Evolutionary conservation across 805 yeast genomes (phyloP).

Genomic region (Maudiozyma bulderi): DNA sequence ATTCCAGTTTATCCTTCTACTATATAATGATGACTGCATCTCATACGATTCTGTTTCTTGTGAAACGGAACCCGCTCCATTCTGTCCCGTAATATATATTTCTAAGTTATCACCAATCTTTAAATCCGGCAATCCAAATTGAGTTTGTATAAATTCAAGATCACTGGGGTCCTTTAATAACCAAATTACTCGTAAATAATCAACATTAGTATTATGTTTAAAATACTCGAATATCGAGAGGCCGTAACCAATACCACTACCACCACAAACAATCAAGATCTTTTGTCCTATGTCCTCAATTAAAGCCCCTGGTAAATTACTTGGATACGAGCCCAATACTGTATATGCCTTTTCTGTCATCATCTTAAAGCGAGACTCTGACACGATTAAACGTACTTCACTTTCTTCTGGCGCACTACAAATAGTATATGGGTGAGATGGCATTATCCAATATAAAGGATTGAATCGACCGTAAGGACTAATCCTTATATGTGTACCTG

Average conservation of each 20-base stretch:
- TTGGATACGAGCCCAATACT: constrained; percentile 36
- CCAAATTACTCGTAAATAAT: constrained; percentile 43
- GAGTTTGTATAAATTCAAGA: not conserved
- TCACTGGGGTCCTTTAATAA: constrained; percentile 33
- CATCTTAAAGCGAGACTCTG: constrained; percentile 31
- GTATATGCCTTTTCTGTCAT: constrained; percentile 30
- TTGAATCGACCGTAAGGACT: constrained; percentile 29
- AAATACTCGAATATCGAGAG: constrained; percentile 40
- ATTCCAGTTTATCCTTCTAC: constrained; percentile 19
- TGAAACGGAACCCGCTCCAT: not conserved
- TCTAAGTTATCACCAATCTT: not conserved
- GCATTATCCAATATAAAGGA: constrained; percentile 38
- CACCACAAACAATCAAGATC: constrained; percentile 54
- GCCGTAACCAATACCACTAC: constrained; percentile 63
- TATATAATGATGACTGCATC: not conserved
- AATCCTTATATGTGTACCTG: constrained; percentile 40
- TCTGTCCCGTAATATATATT: constrained; percentile 30
- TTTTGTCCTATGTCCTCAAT: constrained; percentile 35
- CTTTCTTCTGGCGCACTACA: constrained; percentile 37
- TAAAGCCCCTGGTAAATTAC: constrained; percentile 35
- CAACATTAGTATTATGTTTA: constrained; percentile 5
- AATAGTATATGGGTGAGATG: constrained; percentile 64
- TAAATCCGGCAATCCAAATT: not conserved
- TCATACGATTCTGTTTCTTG: constrained; percentile 8
- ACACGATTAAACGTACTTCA: constrained; percentile 36